phyloP scores from a whole-genome alignment of 768 basidiomycete species.

The Gloeopeniophorella convolvens region DNA sequence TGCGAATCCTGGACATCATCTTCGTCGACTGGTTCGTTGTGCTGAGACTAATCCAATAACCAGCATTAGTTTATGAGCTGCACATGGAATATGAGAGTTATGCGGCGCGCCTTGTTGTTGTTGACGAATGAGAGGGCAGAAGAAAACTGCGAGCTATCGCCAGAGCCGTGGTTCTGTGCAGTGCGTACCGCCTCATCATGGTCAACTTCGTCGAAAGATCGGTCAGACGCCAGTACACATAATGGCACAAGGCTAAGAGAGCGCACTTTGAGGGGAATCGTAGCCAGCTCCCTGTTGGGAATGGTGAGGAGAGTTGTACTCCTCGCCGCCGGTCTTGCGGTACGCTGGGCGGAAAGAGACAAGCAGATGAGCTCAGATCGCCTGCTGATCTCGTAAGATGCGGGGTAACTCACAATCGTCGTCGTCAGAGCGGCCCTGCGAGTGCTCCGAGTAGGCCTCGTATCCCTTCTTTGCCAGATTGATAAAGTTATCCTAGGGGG shows the following conservation, averaged over 20 bases:
- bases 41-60: conserved; percentile 36
- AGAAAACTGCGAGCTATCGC: conserved; percentile 50
- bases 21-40: conserved; percentile 60
- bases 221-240: conserved; percentile 2
- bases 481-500: conserved; percentile 55
- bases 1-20: conserved; percentile 56
- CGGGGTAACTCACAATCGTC: conserved; percentile 32
- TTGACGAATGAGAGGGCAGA: conserved; percentile 47
- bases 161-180: conserved; percentile 51
- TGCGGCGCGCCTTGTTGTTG: conserved; percentile 40
- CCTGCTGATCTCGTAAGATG: not conserved
- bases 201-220: conserved; percentile 41
- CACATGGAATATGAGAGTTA: not conserved
- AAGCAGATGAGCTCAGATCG: not conserved
- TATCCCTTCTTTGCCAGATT: conserved; percentile 65
- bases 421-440: conserved; percentile 29
- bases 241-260: not conserved
- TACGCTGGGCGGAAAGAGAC: conserved; percentile 11
- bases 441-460: conserved; percentile 41
- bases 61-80: not conserved
- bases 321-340: conserved; percentile 54
- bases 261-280: conserved; percentile 23
- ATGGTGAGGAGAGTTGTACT: conserved; percentile 55
- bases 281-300: conserved; percentile 14
- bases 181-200: conserved; percentile 51